Evolutionary conservation across 1,284 basidiomycete species (phyloP).

Genomic region (Microbotryomycetes sp.): DNA sequence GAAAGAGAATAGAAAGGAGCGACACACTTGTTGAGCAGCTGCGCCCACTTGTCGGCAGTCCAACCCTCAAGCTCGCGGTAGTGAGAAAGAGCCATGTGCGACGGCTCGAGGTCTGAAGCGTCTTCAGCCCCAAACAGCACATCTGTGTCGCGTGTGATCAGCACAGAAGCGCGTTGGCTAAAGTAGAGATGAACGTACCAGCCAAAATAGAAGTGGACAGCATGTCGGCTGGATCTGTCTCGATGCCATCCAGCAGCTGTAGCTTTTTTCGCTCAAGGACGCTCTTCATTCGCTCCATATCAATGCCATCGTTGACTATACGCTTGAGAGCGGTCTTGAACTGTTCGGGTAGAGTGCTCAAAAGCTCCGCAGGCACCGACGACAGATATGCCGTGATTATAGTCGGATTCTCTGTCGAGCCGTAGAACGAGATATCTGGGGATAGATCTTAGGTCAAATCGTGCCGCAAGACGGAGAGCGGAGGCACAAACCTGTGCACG

Average conservation of each 20-base stretch:
- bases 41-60: constrained; percentile 69
- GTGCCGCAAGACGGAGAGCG: neutral
- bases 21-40: constrained; percentile 68
- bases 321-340: constrained; percentile 63
- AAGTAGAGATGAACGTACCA: constrained; percentile 52
- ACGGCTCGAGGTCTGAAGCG: constrained; percentile 66
- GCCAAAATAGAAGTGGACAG: constrained; percentile 41
- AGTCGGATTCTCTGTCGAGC: constrained; percentile 62
- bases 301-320: constrained; percentile 65
- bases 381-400: constrained; percentile 72
- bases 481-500: constrained; percentile 55
- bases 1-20: neutral
- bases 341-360: constrained; percentile 63
- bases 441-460: too few species aligned
- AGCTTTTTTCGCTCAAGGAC: constrained; percentile 75
- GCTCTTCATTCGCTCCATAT: constrained; percentile 86
- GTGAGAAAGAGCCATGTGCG: constrained; percentile 72
- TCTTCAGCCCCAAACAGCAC: constrained; percentile 80
- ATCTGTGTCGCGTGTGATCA: constrained; percentile 46
- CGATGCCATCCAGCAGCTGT: constrained; percentile 41
- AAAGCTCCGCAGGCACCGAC: constrained; percentile 72
- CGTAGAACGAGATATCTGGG: constrained; percentile 69
- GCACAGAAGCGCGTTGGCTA: constrained; percentile 67
- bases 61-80: constrained; percentile 61
- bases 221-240: constrained; percentile 42